Conservation (phyloP, 2,329 filamentous ascomycete genomes). For the Phyllosticta citriasiana region DNA sequence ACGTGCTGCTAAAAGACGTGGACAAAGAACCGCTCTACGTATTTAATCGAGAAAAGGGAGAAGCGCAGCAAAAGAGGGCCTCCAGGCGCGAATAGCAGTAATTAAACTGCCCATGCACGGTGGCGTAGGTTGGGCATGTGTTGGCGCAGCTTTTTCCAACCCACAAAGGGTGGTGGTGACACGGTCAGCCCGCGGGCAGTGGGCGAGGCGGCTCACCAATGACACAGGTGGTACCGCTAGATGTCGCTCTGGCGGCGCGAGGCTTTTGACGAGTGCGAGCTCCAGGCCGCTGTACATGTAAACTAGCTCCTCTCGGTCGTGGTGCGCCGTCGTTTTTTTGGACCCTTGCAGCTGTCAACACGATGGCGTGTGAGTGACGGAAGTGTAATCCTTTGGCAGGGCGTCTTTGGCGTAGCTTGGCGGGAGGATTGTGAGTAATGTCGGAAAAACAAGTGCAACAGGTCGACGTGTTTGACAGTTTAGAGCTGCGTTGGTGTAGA, state of each 20-base stretch:
- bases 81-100: background rate
- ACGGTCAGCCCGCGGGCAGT: background rate
- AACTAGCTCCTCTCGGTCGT: background rate
- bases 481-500: background rate
- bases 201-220: background rate
- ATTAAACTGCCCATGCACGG: background rate
- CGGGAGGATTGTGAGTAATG: background rate
- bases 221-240: background rate
- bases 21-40: conserved; percentile 5
- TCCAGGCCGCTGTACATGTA: background rate
- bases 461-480: background rate
- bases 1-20: conserved; percentile 2
- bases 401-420: background rate
- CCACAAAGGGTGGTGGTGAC: background rate
- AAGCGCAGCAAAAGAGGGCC: background rate
- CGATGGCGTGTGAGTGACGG: background rate
- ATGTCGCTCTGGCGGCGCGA: background rate
- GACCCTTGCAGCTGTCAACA: background rate
- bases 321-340: background rate
- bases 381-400: background rate
- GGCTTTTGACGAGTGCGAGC: background rate
- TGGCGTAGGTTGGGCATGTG: background rate
- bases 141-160: background rate
- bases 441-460: background rate
- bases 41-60: conserved; percentile 3